Base-by-base conservation (phyloP, 495 filamentous ascomycete genomes). In the Podospora anserina region DNA sequence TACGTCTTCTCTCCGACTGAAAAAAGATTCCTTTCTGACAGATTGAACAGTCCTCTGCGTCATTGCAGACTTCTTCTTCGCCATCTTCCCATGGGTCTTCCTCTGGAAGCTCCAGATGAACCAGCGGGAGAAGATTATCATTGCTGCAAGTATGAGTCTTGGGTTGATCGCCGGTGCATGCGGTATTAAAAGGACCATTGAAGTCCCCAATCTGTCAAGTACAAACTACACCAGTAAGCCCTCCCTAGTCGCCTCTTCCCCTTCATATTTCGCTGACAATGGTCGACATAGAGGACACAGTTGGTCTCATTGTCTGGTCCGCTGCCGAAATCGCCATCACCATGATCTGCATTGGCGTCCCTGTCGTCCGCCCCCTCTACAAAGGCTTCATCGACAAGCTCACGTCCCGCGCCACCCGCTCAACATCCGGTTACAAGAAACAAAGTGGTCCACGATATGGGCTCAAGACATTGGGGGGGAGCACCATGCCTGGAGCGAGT, bases 71-170 rank as follows among this genome's bases (percentile, higher is more conserved):
- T 78, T 85, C 66, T 78, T 85, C 76, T 79, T 78, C 28, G 78
- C 77, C 53, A 72, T 70, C 32, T 82, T 81, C 61, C 84, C 84
- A 1, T 81, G 84, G 69, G 68, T 82, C 19, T 74, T 86, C 16
- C 75, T 85, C 6, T 84, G 82, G 81, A 79, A 81, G 4, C 74
- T 85, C 28, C 78, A 86, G 44, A 82, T 86, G 69, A 75, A 76
- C 53, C 72, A 69, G 58, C 75, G 75, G 54, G 83, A 82, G 28
- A 85, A 85, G 64, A 71, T 81, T 54, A 79, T 78, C 5, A 82
- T 86, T 26, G 79, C 80, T 55, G 73, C 39, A 11, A 49, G 39
- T 13, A 49, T 49, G 39, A 49, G 39, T 13, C 39, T 49, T 49
- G 39, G 39, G 6, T 2, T 49, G 9, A 49, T 49, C 3, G 39